Base-by-base conservation (phyloP, 176 grass and related monocot genomes). In the Musa schizocarpa region DNA sequence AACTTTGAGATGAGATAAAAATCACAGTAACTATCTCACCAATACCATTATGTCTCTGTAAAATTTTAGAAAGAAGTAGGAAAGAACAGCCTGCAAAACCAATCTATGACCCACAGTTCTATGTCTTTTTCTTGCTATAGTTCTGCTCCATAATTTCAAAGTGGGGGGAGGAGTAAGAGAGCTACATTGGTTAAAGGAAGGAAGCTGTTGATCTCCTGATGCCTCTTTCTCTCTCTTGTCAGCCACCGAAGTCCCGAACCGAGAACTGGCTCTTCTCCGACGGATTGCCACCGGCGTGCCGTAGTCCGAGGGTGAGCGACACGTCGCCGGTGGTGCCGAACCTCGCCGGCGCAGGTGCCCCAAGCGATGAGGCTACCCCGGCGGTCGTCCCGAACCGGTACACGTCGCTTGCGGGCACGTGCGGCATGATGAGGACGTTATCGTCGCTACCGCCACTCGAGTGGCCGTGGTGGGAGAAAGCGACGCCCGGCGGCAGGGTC, bases 251-350 rank as follows among this genome's bases (percentile, higher is more conserved):
- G 81, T 99, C 95, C 87, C 91, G 89, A 66, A 94, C 84, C 13
- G 88, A 86, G 89, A 92, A 93, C 26, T 88, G 75, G 73, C 83
- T 82, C 54, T 79, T 89, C 87, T 80, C 78, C 55, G 49, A 11
- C 21, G 56, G 69, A 53, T 29, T 74, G 53, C 72, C 48, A 2
- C 81, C 83, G 24, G 84, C 87, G 11, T 99, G 96, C 71, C 86
- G 96, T 57, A 99, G 81, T 48, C 96, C 96, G 14, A 99, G 82
- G 20, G 96, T 99, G 27, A 99, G 85, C 13, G 96, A 95, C 54
- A 99, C 96, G 76, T 99, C 91, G 61, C 96, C 84, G 9, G 85
- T 77, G 0, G 82, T 61, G 63, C 87, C 90, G 76, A 90, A 91
- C 68, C 94, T 80, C 79, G 93, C 43, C 82, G 81, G 80, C 59